Base-by-base conservation (phyloP, 2,329 filamentous ascomycete species). In the Neoarthrinium moseri region DNA sequence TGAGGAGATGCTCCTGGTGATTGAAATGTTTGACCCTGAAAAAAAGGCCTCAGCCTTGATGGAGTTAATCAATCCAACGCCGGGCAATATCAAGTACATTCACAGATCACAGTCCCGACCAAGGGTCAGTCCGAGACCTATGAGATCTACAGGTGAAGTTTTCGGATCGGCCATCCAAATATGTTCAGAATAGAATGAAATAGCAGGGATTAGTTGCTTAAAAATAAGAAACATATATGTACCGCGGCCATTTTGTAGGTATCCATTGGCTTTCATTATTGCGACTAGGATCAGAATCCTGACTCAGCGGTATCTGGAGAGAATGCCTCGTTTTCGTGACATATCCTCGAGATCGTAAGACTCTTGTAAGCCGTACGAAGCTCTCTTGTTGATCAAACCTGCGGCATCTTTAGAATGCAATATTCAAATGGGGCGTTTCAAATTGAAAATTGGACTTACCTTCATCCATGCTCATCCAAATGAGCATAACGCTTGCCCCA, bases 401-500 rank as follows among this genome's bases (percentile, higher is more conserved):
- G 21, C 5, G 15, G 13, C 12, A 7, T 13, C 6, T 6, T 15
- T 15, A 23, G 35, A 20, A 17, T 38, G n/a, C n/a, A n/a, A n/a
- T n/a, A n/a, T 3, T 6, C 10, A 17, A 22, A 38, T 13, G 18
- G n/a, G 12, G 3, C 17, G 12, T 4, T 1, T 11, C 12, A 10
- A 38, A n/a, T n/a, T 15, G 21, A 26, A n/a, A n/a, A 8, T 13
- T 13, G 10, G 34, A 44, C 12, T 5, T 37, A 34, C 17, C 36
- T 36, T 15, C 21, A 10, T 36, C 24, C 18, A 37, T 15, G 37
- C 38, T 46, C 43, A 49, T 49, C 47, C 47, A 46, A 11, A 42
- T n/a, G 22, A 32, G 43, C 7, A 36, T 26, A 12, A 18, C 38
- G 4, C 24, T 1, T 5, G 33, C 39, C 4, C 17, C 20, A 5